Conservation (phyloP, 148 eudicot species). For the Limonium bicolor region DNA sequence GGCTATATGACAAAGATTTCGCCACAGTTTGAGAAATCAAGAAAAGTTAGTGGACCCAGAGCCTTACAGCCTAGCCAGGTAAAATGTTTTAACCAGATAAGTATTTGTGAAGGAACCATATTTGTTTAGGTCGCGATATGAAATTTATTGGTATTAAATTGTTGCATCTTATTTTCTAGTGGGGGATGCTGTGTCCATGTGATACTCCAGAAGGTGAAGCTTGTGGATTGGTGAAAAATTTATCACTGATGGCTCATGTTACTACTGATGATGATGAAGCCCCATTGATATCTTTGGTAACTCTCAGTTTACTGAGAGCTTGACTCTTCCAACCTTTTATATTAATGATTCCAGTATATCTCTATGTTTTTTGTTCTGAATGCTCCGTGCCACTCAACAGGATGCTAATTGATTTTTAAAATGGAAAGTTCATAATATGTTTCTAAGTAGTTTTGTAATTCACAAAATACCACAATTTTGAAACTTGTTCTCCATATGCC, state of each 20-base stretch:
- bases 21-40: slow-evolving; percentile 88
- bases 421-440: too few species aligned
- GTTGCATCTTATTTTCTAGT: slow-evolving; percentile 21
- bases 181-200: slow-evolving; percentile 99
- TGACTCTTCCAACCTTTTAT: too few species aligned
- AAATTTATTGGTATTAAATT: not conserved
- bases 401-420: too few species aligned
- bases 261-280: slow-evolving; percentile 95
- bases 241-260: slow-evolving; percentile 96
- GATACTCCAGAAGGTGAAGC: slow-evolving; percentile 99
- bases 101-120: too few species aligned
- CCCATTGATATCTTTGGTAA: slow-evolving; percentile 69
- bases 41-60: slow-evolving; percentile 99
- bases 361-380: too few species aligned
- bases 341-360: too few species aligned
- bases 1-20: slow-evolving; percentile 77
- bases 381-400: too few species aligned
- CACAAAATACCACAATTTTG: too few species aligned
- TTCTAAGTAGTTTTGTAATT: too few species aligned
- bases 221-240: slow-evolving; percentile 91
- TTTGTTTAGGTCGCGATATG: not conserved
- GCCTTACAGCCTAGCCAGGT: slow-evolving; percentile 99
- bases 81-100: too few species aligned
- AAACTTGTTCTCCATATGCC: too few species aligned
- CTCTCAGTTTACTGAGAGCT: too few species aligned